phyloP scores from a whole-genome alignment of 495 filamentous ascomycete genomes.

The Podospora didyma region DNA sequence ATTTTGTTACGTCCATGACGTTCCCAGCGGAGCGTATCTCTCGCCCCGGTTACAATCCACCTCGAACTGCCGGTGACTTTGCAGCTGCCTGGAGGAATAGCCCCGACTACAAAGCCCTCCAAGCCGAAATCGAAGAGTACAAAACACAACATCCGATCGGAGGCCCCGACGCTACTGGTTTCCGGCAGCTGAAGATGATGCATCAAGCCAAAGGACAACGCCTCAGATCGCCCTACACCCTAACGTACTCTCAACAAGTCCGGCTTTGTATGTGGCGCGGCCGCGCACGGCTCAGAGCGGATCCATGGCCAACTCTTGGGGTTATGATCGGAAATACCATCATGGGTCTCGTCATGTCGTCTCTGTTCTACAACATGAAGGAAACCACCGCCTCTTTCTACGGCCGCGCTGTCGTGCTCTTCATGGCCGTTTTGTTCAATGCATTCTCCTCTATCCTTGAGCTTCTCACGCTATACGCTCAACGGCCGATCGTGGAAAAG shows the following conservation, averaged over 20 bases:
- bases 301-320: slow-evolving; percentile 66
- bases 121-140: slow-evolving; percentile 68
- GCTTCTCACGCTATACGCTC: slow-evolving; percentile 77
- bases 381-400: slow-evolving; percentile 66
- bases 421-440: slow-evolving; percentile 84
- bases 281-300: slow-evolving; percentile 63
- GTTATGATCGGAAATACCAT: slow-evolving; percentile 67
- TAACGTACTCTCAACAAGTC: slow-evolving; percentile 69
- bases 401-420: slow-evolving; percentile 71
- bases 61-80: slow-evolving; percentile 75
- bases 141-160: slow-evolving; percentile 58
- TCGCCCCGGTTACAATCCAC: slow-evolving; percentile 58
- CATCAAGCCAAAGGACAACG: slow-evolving; percentile 63
- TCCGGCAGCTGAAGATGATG: slow-evolving; percentile 60
- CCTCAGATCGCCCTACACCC: slow-evolving; percentile 69
- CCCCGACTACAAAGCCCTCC: slow-evolving; percentile 58
- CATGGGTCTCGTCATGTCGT: slow-evolving; percentile 75
- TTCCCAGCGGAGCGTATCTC: slow-evolving; percentile 63
- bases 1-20: slow-evolving; percentile 79
- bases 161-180: slow-evolving; percentile 61
- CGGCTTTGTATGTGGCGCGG: slow-evolving; percentile 71
- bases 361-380: slow-evolving; percentile 76
- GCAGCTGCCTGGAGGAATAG: slow-evolving; percentile 70
- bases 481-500: slow-evolving; percentile 91
- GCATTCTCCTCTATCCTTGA: slow-evolving; percentile 77